Base-by-base conservation (phyloP, 2,329 filamentous ascomycete species). In the Nigrograna mackinnonii region DNA sequence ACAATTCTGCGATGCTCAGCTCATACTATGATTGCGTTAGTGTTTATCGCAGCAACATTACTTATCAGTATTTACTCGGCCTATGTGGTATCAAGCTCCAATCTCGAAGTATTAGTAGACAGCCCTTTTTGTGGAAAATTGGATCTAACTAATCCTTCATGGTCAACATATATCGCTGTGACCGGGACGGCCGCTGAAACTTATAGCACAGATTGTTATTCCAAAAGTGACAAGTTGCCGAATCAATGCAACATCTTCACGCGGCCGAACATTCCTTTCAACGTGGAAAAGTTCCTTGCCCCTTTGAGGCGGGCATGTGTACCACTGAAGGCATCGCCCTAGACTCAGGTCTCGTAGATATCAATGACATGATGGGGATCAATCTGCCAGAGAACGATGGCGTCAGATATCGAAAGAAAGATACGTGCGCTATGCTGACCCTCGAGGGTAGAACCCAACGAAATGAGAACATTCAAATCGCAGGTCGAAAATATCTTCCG, bases 301-400 rank as follows among this genome's bases (percentile, higher is more conserved):
- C 31, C 31, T 33, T 33, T 33, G 11, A 12, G 11, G 11, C 11
- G 9, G 16, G 31, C 9, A 33, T 33, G 31, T 33, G 31, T 17
- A n/a, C 11, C 9, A 33, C 11, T 14, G 16, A 33, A 33, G 11
- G 35, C 5, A 7, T 55, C 3, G 26, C 7, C 9, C 12, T 49
- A 4, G 54, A 57, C 24, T 49, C 52, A 3, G 52, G 52, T 2
- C 34, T 54, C 5, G 17, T 54, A 4, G 42, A 57, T 22, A 20
- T 54, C 1, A 50, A 49, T 5, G n/a, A 44, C 16, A 16, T 19
- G 9, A 37, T 50, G 21, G 46, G 46, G 22, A 31, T 41, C 13
- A 45, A 45, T 28, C 32, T 45, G 5, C 17, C 21, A 13, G 4
- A 5, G 13, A 32, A 28, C 11, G 43, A 45, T 18, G 32, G 26